Conservation (phyloP, 2,329 filamentous ascomycete genomes). For the Sporothrix sp. region DNA sequence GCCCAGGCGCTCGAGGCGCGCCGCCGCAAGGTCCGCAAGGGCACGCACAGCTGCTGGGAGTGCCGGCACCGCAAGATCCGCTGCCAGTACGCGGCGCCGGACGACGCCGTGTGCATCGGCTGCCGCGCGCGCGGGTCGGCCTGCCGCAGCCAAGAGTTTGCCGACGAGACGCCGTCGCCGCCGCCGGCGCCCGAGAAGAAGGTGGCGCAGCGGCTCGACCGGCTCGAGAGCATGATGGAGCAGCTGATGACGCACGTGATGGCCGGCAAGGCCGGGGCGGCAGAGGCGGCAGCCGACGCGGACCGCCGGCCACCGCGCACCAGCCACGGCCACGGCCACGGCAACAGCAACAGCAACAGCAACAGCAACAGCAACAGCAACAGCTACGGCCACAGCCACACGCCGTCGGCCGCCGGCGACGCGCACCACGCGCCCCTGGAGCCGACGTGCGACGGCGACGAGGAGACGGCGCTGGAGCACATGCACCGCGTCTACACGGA, state of each 20-base stretch:
- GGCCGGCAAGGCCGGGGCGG: slow-evolving; percentile 18
- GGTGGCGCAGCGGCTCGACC: slow-evolving; percentile 33
- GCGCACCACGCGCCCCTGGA: neutral
- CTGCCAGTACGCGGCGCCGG: slow-evolving; percentile 33
- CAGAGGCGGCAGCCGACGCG: too few relatives aligned
- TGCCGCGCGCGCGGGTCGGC: slow-evolving; percentile 33
- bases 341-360: neutral
- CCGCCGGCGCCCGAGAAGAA: slow-evolving; percentile 27
- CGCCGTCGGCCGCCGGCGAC: too few relatives aligned
- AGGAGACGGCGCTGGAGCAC: neutral
- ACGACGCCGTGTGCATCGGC: slow-evolving; percentile 32
- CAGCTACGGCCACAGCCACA: neutral
- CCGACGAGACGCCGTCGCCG: slow-evolving; percentile 25
- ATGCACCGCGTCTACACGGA: neutral
- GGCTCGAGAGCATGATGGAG: slow-evolving; percentile 39
- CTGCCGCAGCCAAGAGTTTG: slow-evolving; percentile 38
- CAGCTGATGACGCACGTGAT: slow-evolving; percentile 32
- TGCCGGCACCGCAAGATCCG: slow-evolving; percentile 40
- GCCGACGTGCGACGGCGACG: neutral
- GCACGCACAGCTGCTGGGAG: slow-evolving; percentile 47
- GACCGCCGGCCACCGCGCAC: too few relatives aligned
- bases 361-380: neutral
- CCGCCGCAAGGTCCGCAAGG: slow-evolving; percentile 39
- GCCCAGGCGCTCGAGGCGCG: slow-evolving; percentile 22
- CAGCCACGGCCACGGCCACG: neutral